These are phyloP conservation scores for Proliferodiscus dingleyae DNA, from an alignment of 2,329 filamentous ascomycete species.

Conservation along the genomic window DNA sequence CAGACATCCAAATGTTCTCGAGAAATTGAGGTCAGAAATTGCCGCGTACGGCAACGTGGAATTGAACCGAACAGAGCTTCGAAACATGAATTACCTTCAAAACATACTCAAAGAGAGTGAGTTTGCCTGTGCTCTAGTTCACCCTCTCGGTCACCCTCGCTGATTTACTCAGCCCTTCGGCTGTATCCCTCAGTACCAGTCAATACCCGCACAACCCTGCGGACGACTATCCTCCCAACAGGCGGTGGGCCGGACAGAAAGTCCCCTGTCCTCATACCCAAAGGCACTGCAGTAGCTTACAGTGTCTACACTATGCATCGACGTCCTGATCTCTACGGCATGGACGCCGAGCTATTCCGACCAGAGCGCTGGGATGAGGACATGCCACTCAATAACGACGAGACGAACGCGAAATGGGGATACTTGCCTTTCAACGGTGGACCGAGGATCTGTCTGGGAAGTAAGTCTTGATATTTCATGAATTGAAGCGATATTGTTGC, in stretches of 20 bases:
- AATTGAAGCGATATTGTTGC: no score
- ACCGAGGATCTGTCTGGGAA: slow-evolving; percentile 23
- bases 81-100: slow-evolving; percentile 47
- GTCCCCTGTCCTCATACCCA: slow-evolving; percentile 22
- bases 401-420: slow-evolving; percentile 4
- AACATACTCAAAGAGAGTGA: slow-evolving; percentile 53
- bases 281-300: slow-evolving; percentile 17
- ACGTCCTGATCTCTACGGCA: slow-evolving; percentile 34
- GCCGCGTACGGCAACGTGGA: slow-evolving; percentile 10
- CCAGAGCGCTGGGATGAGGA: slow-evolving; percentile 38
- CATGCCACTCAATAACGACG: slow-evolving; percentile 33
- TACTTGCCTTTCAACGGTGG: slow-evolving; percentile 19
- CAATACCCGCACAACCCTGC: slow-evolving; percentile 19
- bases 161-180: slow-evolving; percentile 20
- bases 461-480: neutral
- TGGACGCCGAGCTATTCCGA: slow-evolving; percentile 33
- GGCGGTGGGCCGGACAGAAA: slow-evolving; percentile 29
- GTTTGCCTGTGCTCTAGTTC: slow-evolving; percentile 13
- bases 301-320: slow-evolving; percentile 33
- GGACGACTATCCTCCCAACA: slow-evolving; percentile 23
- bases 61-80: slow-evolving; percentile 37
- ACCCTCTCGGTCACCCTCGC: neutral
- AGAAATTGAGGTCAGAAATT: slow-evolving; percentile 25
- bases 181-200: slow-evolving; percentile 34
- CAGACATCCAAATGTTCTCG: slow-evolving; percentile 25